phyloP scores from a whole-genome alignment of 78 protist species.

The Cavenderia fasciculata region DNA sequence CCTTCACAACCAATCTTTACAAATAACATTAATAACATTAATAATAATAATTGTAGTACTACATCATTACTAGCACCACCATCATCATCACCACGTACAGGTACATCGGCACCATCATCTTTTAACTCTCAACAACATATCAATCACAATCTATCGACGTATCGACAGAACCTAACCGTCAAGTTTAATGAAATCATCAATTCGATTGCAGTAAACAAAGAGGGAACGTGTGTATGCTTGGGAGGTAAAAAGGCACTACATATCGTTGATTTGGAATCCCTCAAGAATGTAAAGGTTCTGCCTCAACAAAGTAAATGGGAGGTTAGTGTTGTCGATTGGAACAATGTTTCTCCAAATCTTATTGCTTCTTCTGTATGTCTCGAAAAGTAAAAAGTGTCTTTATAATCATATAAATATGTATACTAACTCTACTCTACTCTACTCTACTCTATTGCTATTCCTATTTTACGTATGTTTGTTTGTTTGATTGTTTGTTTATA shows the following conservation, averaged over 20 bases:
- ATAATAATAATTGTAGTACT: neutral
- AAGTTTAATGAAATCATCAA: constrained; percentile 67
- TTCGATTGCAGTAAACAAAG: constrained; percentile 70
- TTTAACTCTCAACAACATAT: neutral
- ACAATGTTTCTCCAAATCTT: constrained; percentile 26
- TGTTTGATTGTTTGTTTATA: neutral
- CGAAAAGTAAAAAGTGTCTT: neutral
- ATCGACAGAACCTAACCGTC: constrained; percentile 24
- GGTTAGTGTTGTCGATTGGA: constrained; percentile 79
- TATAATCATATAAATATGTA: neutral
- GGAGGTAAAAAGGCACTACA: constrained; percentile 72
- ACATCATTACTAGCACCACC: constrained; percentile 12
- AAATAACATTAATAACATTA: neutral
- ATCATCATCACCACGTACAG: neutral
- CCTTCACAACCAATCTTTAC: neutral
- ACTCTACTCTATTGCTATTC: too few species aligned
- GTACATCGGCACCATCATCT: neutral
- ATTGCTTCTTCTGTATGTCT: constrained; percentile 77
- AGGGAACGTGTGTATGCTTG: constrained; percentile 50
- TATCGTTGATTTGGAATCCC: constrained; percentile 38
- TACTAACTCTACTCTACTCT: too few species aligned
- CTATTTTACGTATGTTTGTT: too few species aligned
- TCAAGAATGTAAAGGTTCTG: constrained; percentile 28
- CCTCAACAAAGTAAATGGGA: constrained; percentile 73
- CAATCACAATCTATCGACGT: constrained; percentile 23